Evolutionary conservation across 73 alveolate species (phyloP).

Genomic region (Paramecium sexaurelia): DNA sequence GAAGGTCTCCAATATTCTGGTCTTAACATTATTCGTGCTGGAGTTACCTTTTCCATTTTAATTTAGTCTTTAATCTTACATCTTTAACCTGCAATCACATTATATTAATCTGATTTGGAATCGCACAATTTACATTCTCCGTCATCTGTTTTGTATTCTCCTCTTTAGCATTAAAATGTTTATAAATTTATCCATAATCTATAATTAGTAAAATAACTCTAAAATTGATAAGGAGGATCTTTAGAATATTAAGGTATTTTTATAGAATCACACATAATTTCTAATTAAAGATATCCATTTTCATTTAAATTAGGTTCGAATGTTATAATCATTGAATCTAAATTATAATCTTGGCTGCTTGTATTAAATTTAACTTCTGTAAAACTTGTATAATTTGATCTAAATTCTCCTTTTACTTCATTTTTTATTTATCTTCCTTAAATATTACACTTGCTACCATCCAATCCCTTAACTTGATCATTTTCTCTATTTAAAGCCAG

Average conservation of each 20-base stretch:
- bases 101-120: not conserved
- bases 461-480: not conserved
- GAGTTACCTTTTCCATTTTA: not conserved
- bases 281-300: not conserved
- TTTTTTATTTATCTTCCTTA: not conserved
- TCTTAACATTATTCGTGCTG: conserved; percentile 9
- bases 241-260: not conserved
- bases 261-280: not conserved
- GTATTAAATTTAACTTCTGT: not conserved
- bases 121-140: not conserved
- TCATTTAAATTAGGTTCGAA: not conserved
- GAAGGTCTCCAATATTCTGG: conserved; percentile 51
- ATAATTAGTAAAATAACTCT: not conserved
- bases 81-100: not conserved
- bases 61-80: not conserved
- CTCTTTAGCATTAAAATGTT: conserved; percentile 29
- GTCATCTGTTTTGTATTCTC: not conserved
- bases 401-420: not conserved
- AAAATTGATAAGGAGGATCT: not conserved
- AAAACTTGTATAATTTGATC: not conserved
- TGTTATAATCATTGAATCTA: not conserved
- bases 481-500: not conserved
- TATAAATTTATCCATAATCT: not conserved
- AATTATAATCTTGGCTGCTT: not conserved
- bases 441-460: not conserved